Base-by-base conservation (phyloP, 495 filamentous ascomycete species). In the Stereocaulon alpinum region DNA sequence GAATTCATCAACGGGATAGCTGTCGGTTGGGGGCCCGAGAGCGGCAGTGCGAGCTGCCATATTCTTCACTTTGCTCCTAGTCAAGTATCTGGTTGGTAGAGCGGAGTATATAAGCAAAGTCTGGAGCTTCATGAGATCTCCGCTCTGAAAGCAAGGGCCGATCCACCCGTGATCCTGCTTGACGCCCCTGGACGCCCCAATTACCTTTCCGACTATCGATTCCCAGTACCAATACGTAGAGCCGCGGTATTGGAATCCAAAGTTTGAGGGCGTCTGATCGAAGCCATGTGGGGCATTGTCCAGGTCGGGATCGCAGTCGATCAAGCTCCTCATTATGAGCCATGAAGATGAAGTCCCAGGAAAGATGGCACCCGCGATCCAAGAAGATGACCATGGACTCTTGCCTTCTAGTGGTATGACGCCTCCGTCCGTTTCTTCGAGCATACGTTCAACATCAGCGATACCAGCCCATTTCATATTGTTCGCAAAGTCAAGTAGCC, bases 381-480 rank as follows among this genome's bases (percentile, higher is more conserved):
- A 89, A 43, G 85, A 84, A 79, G 86, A 82, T 49, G 84, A 77
- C 66, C 85, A 79, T 22, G 81, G 80, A 65, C 77, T 82, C 63
- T 83, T 73, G 48, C 79, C 73, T 64, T 85, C 79, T 6, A 87
- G 71, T 10, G 78, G 69, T 34, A 72, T 73, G 41, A 71, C 66
- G 17, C 80, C 74, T 34, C 67, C 69, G 54, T 85, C 80, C 60
- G 75, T 76, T 57, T 82, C 76, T 57, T 77, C 78, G 54, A 88
- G 76, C 17, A 74, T 71, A 45, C 74, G 73, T 51, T 85, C 71
- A 22, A 86, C 80, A 59, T 83, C 79, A 55, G 70, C 70, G 60
- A 86, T 80, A 64, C 87, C 86, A 10, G 84, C 83, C 86, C 86
- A 89, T 65, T 86, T 86, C 74, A 89, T 79, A 53, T 78, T 82